These are phyloP conservation scores for Arthroderma sp. DNA, from an alignment of 2,329 filamentous ascomycete species.

Conservation along the genomic window DNA sequence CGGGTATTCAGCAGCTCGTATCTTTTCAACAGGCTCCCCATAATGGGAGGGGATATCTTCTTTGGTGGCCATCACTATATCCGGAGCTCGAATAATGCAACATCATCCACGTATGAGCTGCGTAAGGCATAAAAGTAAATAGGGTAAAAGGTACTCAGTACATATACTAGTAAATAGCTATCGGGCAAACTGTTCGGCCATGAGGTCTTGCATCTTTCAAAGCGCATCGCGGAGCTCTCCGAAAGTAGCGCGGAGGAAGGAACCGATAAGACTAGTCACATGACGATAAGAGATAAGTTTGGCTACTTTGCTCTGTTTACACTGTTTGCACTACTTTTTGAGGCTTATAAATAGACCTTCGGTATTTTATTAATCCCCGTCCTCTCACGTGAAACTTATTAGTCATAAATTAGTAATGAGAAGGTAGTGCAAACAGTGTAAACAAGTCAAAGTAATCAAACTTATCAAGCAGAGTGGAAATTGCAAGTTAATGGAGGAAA, in stretches of 20 bases:
- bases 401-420: background rate
- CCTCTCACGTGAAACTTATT: background rate
- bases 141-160: background rate
- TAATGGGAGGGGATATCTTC: background rate
- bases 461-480: too few relatives aligned
- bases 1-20: slow-evolving; percentile 39
- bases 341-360: background rate
- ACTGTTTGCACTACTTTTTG: background rate
- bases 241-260: background rate
- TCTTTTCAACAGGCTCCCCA: slow-evolving; percentile 35
- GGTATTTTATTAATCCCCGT: background rate
- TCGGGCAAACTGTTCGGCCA: background rate
- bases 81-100: background rate
- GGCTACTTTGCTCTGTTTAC: too few relatives aligned
- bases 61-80: background rate
- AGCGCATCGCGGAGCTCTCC: background rate
- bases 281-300: background rate
- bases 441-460: too few relatives aligned
- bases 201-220: background rate
- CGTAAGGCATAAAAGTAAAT: background rate
- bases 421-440: too few relatives aligned
- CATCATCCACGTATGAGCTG: background rate
- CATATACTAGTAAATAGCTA: background rate
- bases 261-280: background rate
- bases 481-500: background rate